phyloP scores from a whole-genome alignment of 2,329 filamentous ascomycete genomes.

The Fusarium sp. region DNA sequence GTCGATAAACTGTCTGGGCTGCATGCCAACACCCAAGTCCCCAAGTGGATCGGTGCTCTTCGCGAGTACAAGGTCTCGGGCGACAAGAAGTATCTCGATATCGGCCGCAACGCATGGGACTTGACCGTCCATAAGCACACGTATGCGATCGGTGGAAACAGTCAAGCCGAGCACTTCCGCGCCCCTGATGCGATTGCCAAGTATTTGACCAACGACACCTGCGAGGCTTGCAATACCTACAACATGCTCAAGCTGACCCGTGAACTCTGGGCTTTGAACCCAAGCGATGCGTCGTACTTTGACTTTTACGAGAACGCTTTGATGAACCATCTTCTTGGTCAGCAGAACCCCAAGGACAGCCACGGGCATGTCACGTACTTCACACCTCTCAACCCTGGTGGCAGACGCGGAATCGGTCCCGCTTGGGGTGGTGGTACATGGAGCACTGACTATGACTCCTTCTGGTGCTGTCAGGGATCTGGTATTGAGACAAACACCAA shows the following conservation, averaged over 20 bases:
- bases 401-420: conserved; percentile 62
- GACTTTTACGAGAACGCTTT: conserved; percentile 66
- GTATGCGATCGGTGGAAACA: conserved; percentile 68
- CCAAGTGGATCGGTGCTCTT: conserved; percentile 66
- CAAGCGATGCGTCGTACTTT: conserved; percentile 59
- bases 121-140: conserved; percentile 61
- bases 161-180: conserved; percentile 66
- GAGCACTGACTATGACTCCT: conserved; percentile 66
- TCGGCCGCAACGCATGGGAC: conserved; percentile 64
- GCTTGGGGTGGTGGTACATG: conserved; percentile 68
- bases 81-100: conserved; percentile 59
- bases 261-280: conserved; percentile 62
- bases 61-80: conserved; percentile 64
- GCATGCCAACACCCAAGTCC: conserved; percentile 67
- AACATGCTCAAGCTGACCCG: conserved; percentile 70
- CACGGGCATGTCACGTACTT: conserved; percentile 69
- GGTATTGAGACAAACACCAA: conserved; percentile 67
- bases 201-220: conserved; percentile 61
- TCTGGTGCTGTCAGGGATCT: conserved; percentile 69
- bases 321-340: conserved; percentile 65
- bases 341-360: conserved; percentile 58
- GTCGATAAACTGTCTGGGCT: conserved; percentile 61
- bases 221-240: conserved; percentile 67
- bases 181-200: conserved; percentile 60
- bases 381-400: conserved; percentile 63